A percentile compares a stretch with the other conserved stretches of the same genome.
Evolutionary conservation across 345 rosid genomes (phyloP).

Genomic region (Gossypium raimondii): DNA sequence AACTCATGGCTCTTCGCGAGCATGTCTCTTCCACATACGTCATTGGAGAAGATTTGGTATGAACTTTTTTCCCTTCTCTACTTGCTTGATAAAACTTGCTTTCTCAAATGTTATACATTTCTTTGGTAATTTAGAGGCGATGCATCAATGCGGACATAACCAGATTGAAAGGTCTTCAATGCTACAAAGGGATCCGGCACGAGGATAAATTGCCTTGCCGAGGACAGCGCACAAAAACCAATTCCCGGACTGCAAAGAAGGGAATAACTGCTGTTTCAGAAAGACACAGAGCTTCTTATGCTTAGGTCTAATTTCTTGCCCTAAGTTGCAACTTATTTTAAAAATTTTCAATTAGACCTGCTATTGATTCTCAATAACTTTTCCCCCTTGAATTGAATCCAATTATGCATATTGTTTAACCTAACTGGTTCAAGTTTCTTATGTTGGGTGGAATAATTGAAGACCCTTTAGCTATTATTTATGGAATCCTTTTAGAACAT

Average conservation of each 20-base stretch:
- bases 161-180: slow-evolving; percentile 37
- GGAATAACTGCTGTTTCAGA: slow-evolving; percentile 12
- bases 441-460: neutral
- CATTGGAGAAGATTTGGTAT: slow-evolving; percentile 59
- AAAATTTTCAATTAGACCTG: neutral
- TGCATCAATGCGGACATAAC: slow-evolving; percentile 28
- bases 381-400: neutral
- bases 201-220: slow-evolving; percentile 40
- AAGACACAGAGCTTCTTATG: neutral
- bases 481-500: neutral
- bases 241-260: slow-evolving; percentile 38
- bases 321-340: neutral
- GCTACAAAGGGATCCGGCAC: slow-evolving; percentile 40
- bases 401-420: neutral
- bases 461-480: neutral
- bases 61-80: neutral
- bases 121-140: slow-evolving; percentile 27
- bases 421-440: neutral
- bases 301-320: slow-evolving; percentile 1
- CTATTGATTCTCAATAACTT: neutral
- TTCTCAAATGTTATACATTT: neutral
- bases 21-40: slow-evolving; percentile 41
- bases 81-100: neutral
- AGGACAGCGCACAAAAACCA: slow-evolving; percentile 44
- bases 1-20: slow-evolving; percentile 45